These are phyloP conservation scores for Stylonectria norvegica DNA, from an alignment of 2,329 filamentous ascomycete genomes.

Conservation along the genomic window DNA sequence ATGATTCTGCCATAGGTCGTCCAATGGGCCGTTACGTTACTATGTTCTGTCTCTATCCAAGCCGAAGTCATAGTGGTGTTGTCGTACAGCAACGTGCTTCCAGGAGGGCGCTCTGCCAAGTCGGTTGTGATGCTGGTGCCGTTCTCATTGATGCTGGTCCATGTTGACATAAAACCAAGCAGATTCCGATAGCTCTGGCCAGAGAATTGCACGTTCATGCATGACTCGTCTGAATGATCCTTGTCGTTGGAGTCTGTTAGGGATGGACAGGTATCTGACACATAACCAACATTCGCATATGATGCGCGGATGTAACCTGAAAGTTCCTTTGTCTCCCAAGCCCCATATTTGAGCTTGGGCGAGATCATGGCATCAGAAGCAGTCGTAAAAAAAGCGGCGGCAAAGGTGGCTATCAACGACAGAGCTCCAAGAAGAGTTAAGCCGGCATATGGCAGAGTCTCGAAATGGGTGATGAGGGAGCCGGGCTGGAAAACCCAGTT, in stretches of 20 bases:
- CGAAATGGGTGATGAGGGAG: conserved; percentile 66
- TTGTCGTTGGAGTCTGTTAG: conserved; percentile 51
- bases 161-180: conserved; percentile 55
- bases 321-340: conserved; percentile 47
- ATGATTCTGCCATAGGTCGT: conserved; percentile 53
- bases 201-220: conserved; percentile 65
- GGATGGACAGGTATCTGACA: conserved; percentile 55
- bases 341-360: conserved; percentile 63
- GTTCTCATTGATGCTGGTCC: conserved; percentile 46
- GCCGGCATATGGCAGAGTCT: conserved; percentile 61
- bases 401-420: conserved; percentile 61
- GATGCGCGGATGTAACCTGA: conserved; percentile 55
- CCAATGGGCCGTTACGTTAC: conserved; percentile 51
- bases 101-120: conserved; percentile 51
- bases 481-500: conserved; percentile 70
- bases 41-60: conserved; percentile 60
- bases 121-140: conserved; percentile 40
- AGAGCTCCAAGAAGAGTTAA: conserved; percentile 61
- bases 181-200: conserved; percentile 70
- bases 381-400: conserved; percentile 71
- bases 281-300: conserved; percentile 61
- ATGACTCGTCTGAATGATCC: conserved; percentile 47
- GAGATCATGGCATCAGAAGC: conserved; percentile 73
- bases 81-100: conserved; percentile 63
- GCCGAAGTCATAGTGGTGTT: conserved; percentile 67